A percentile compares a stretch with the other conserved stretches of the same genome.
These are phyloP conservation scores for Blastobotrys buckinghamii DNA, from an alignment of 1,139 yeast species.

Conservation along the genomic window DNA sequence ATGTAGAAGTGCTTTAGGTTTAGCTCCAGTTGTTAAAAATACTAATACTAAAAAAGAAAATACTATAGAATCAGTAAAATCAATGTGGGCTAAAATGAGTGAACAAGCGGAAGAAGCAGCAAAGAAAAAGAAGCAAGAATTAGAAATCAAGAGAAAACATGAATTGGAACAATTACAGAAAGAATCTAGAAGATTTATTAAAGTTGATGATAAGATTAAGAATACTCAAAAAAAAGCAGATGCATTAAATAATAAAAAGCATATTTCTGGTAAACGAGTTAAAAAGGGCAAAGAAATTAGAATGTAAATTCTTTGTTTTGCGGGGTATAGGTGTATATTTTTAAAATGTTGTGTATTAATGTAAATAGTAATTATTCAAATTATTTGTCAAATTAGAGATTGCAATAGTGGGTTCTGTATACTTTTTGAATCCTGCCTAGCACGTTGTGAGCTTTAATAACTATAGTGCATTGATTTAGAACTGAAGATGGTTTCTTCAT, in stretches of 20 bases:
- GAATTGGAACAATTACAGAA: constrained; percentile 23
- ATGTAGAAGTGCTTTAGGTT: constrained; percentile 53
- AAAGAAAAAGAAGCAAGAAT: constrained; percentile 34
- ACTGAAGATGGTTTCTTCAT: no score
- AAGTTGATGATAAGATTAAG: constrained; percentile 15
- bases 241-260: neutral
- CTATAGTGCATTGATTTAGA: no score
- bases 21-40: constrained; percentile 60
- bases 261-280: constrained; percentile 15
- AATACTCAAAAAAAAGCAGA: constrained; percentile 9
- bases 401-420: no score
- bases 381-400: no score
- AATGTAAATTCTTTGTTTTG: constrained; percentile 7
- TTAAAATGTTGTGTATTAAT: neutral
- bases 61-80: constrained; percentile 35
- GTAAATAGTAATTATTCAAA: neutral
- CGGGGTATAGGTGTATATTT: neutral
- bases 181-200: constrained; percentile 18
- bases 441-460: no score
- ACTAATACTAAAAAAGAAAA: constrained; percentile 37
- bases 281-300: constrained; percentile 17
- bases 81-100: constrained; percentile 46
- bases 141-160: constrained; percentile 28
- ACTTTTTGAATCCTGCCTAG: no score
- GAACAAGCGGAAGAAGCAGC: constrained; percentile 53